A percentile compares a stretch with the other conserved stretches of the same genome.
Conservation (phyloP, 2,329 filamentous ascomycete genomes). For the Fusarium albosuccineum region DNA sequence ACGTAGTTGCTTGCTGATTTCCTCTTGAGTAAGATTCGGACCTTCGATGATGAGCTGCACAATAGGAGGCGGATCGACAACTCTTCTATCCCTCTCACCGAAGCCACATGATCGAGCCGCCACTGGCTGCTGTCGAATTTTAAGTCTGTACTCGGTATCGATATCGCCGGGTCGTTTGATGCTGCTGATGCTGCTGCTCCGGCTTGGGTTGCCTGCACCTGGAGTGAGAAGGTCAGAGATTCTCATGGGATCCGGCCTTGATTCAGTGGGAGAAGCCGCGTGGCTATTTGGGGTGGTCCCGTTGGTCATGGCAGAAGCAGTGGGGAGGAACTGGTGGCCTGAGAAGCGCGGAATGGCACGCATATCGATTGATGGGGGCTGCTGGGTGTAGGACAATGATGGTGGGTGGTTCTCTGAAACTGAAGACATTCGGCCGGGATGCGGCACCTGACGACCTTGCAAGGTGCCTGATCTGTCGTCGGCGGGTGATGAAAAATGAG, state of each 20-base stretch:
- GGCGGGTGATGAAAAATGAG: conserved; percentile 5
- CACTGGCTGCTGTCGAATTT: conserved; percentile 80
- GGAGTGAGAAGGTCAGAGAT: conserved; percentile 40
- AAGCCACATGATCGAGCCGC: conserved; percentile 86
- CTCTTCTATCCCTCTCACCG: conserved; percentile 83
- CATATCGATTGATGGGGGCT: conserved; percentile 9
- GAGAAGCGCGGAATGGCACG: conserved; percentile 5
- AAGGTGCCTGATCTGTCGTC: conserved; percentile 14
- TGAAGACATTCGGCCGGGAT: conserved; percentile 16
- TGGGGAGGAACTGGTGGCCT: conserved; percentile 17
- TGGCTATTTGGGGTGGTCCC: conserved; percentile 18
- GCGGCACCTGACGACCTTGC: conserved; percentile 24
- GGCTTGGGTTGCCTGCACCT: neutral
- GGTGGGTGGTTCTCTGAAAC: conserved; percentile 13
- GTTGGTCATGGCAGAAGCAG: conserved; percentile 1
- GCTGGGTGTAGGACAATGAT: conserved; percentile 20
- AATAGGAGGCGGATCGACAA: conserved; percentile 87
- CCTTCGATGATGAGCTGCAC: conserved; percentile 78
- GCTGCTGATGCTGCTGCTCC: conserved; percentile 1
- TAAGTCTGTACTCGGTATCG: conserved; percentile 48
- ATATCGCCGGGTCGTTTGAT: conserved; percentile 10
- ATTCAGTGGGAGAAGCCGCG: conserved; percentile 26
- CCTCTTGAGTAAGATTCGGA: conserved; percentile 65
- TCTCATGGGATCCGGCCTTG: conserved; percentile 41
- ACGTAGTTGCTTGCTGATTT: conserved; percentile 64